Base-by-base conservation (phyloP, 768 basidiomycete genomes). In the Agaricus bisporus region DNA sequence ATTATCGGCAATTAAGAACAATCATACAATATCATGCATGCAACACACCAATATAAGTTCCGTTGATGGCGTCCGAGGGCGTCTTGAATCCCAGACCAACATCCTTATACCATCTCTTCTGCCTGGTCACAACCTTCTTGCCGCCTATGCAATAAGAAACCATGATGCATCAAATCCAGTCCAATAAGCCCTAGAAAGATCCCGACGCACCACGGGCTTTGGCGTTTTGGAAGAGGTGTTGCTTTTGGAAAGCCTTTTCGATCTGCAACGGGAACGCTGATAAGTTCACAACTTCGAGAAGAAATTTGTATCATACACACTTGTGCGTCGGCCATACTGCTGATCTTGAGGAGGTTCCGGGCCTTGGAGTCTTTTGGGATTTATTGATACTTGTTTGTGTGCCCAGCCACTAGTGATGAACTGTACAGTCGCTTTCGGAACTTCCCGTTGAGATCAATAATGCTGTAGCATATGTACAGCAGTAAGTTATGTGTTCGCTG, bases 31-130 rank as follows among this genome's bases (percentile, higher is more conserved):
- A 54, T 32, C 14, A 29, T 55, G 41, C 29, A 48, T 42, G 56
- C 35, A 35, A 43, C 91, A 58, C 69, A 94, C 91, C 93, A 66
- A 97, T 88, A 78, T 98, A 99, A 60, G 91, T 89, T 66, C 94
- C 97, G 52, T 81, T 91, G 68, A 98, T 91, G 51, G 97, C 97
- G 64, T 98, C 95, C 59, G 85, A 64, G 44, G 97, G 97, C 26
- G 94, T 98, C 82, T 98, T 94, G 78, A 91, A 97, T 43, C 92
- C 92, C 55, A 98, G 78, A 64, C 95, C 95, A 65, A 97, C 89
- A 74, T 98, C 93, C 83, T 98, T 98, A 78, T 90, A 97, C 95
- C 97, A 99, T 70, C 97, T 80, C 82, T 88, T 97, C 61, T 92
- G 88, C 81, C 87, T 97, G 62, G 93, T 92, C 48, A 86, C 80